Conservation (phyloP, 2,329 filamentous ascomycete genomes). For the Epichloe bromicola region DNA sequence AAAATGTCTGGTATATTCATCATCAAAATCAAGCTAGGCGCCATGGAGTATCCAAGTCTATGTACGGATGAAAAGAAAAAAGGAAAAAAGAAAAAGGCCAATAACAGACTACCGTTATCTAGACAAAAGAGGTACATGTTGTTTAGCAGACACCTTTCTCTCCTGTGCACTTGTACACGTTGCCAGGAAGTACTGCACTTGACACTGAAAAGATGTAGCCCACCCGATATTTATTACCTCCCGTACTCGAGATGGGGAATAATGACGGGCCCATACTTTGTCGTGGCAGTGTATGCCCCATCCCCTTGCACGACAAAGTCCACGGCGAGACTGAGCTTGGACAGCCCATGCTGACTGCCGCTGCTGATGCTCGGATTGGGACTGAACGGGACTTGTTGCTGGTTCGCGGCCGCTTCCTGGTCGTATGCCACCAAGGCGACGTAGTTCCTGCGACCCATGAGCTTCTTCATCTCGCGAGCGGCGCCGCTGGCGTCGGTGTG, state of each 20-base stretch:
- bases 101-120: background rate
- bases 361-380: conserved; percentile 22
- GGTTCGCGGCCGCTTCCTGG: conserved; percentile 47
- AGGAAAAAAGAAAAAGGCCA: too few relatives aligned
- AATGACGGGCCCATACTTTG: conserved; percentile 95
- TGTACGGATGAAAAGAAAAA: background rate
- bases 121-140: background rate
- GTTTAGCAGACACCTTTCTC: background rate
- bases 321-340: conserved; percentile 73
- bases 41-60: background rate
- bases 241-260: conserved; percentile 76
- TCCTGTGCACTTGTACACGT: too few relatives aligned
- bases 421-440: conserved; percentile 90
- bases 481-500: conserved; percentile 82
- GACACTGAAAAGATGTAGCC: background rate
- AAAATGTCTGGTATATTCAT: too few relatives aligned
- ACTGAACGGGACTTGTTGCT: conserved; percentile 29
- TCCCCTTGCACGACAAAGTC: conserved; percentile 97
- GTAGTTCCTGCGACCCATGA: conserved; percentile 92
- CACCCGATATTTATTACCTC: conserved; percentile 12
- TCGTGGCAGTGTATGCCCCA: conserved; percentile 63
- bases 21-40: background rate
- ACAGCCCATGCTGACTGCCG: conserved; percentile 32
- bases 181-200: too few relatives aligned
- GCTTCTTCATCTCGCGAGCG: conserved; percentile 69